Evolutionary conservation across 75 land plant genomes (phyloP).

Genomic region (Azolla pinnata): DNA sequence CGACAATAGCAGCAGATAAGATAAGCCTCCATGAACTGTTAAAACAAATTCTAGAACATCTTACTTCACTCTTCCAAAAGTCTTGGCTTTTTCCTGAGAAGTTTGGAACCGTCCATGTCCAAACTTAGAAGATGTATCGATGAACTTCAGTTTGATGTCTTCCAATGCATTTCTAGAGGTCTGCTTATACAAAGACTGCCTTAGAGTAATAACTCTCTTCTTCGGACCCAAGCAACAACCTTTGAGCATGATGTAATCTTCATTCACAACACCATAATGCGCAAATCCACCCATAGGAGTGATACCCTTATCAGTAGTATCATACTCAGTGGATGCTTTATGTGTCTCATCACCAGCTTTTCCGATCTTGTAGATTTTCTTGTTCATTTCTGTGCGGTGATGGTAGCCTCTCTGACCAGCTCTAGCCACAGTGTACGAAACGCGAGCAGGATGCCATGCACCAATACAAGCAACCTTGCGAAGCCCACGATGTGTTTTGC

Average conservation of each 20-base stretch:
- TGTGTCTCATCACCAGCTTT: conserved; percentile 35
- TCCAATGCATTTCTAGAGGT: conserved; percentile 53
- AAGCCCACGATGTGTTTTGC: conserved; percentile 71
- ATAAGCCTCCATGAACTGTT: not conserved
- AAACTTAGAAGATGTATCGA: conserved; percentile 63
- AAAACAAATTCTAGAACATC: too few relatives aligned
- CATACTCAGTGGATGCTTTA: conserved; percentile 31
- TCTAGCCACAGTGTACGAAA: conserved; percentile 80
- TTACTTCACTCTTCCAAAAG: conserved; percentile 50
- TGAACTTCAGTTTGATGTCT: conserved; percentile 64
- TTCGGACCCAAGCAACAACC: conserved; percentile 62
- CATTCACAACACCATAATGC: conserved; percentile 43
- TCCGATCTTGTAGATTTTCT: conserved; percentile 52
- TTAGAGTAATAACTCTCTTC: conserved; percentile 55
- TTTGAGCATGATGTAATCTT: conserved; percentile 46
- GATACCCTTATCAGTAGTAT: conserved; percentile 40
- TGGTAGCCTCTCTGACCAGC: conserved; percentile 90
- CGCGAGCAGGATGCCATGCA: conserved; percentile 94
- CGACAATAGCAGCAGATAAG: not conserved
- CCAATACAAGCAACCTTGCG: conserved; percentile 89
- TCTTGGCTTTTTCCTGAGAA: conserved; percentile 58
- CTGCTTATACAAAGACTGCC: conserved; percentile 48
- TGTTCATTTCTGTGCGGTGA: conserved; percentile 61
- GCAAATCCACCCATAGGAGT: conserved; percentile 55
- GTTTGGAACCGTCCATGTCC: conserved; percentile 76